Base-by-base conservation (phyloP, 306 rosid genomes). In the Quercus rubra region DNA sequence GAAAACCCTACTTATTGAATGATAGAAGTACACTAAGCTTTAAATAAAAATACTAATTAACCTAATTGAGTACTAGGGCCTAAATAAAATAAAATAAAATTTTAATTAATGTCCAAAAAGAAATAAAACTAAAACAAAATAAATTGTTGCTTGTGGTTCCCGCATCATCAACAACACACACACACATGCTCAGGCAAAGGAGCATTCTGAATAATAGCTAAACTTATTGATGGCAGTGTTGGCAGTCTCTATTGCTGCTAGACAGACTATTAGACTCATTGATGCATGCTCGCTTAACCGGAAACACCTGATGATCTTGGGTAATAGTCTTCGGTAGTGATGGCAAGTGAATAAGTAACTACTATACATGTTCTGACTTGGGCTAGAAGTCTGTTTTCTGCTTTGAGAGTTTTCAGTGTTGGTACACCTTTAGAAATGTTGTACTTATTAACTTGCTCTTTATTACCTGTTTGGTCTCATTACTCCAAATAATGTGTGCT, bases 381-480 rank as follows among this genome's bases (percentile, higher is more conserved):
- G 66, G 66, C 31, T 10, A 10, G 66, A 58, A 21, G 28, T 35
- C 51, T 67, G 72, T 31, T 67, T 8, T 67, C 19, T 20, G 15
- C 35, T 67, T 35, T 67, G 15, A 67, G 38, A 67, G 27, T 67
- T 33, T 33, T 30, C 69, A 67, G 52, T 35, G 72, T 67, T 67
- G 52, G 14, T 75, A 59, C 54, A 43, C 63, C 70, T 9, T 55
- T 35, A 67, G 25, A 35, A 51, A 58, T 68, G 14, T 25, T 78
- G 18, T 71, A 76, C n/a, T 43, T 76, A 6, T 46, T 76, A 23
- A 30, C 68, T 67, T 79, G 21, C 38, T 73, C 75, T 38, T 30
- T 74, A 46, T 38, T 74, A 55, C 71, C 43, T 46, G 49, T 41
- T 83, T 25, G 74, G 51, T 69, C 74, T 76, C 63, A 73, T 51